Percentiles rank a stretch among this genome's conserved stretches.
Conservation (phyloP, 495 filamentous ascomycete genomes). For the Astrocystis sublimbata region DNA sequence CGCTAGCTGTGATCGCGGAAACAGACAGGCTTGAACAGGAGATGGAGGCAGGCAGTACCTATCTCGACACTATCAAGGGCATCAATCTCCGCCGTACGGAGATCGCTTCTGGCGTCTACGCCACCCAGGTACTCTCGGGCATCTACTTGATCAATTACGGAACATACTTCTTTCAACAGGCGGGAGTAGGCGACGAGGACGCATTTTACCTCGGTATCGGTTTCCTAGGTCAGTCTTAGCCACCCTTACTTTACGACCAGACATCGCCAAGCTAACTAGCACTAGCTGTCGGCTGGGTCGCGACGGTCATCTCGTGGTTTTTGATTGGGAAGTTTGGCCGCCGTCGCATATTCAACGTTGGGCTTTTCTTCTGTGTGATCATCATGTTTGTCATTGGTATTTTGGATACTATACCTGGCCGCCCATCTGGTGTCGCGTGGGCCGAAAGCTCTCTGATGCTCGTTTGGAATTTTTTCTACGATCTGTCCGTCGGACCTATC, state of each 20-base stretch:
- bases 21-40: slow-evolving; percentile 62
- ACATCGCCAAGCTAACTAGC: slow-evolving; percentile 18
- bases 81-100: slow-evolving; percentile 58
- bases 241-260: background rate
- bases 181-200: slow-evolving; percentile 51
- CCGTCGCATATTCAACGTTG: slow-evolving; percentile 54
- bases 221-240: slow-evolving; percentile 39
- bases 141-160: slow-evolving; percentile 58
- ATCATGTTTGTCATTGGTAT: slow-evolving; percentile 61
- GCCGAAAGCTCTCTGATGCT: slow-evolving; percentile 56
- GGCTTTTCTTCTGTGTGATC: slow-evolving; percentile 47
- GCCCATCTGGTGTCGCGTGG: slow-evolving; percentile 48
- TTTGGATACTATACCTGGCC: slow-evolving; percentile 54
- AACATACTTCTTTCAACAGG: slow-evolving; percentile 66
- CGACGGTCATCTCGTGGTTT: slow-evolving; percentile 56
- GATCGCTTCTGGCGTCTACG: slow-evolving; percentile 53
- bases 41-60: slow-evolving; percentile 57
- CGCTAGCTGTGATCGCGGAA: slow-evolving; percentile 60
- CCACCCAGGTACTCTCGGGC: slow-evolving; percentile 53
- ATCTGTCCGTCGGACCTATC: slow-evolving; percentile 59
- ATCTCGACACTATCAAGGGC: slow-evolving; percentile 57
- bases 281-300: slow-evolving; percentile 45
- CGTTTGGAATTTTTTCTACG: slow-evolving; percentile 60
- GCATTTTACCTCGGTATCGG: slow-evolving; percentile 56
- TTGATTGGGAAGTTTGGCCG: slow-evolving; percentile 56